Evolutionary conservation across 1,284 basidiomycete genomes (phyloP), one percentile per base, ranked within the genome.

Genomic region (Papiliotrema flavescens): DNA sequence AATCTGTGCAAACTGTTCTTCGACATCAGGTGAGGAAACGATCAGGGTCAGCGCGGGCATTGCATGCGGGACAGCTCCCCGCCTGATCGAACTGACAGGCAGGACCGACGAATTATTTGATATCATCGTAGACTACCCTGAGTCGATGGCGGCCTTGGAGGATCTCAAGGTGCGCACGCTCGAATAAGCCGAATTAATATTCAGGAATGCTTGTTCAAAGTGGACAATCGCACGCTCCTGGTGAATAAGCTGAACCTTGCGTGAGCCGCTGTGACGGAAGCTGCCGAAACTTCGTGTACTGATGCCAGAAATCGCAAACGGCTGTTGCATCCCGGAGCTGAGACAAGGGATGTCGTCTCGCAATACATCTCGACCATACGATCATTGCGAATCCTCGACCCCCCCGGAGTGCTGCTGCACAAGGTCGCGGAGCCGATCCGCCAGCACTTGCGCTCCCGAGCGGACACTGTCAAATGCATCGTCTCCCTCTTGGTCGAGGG

Each of bases 331-430:
- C 96, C 96, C 0, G 96, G 94, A 9, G 92, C 93, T 2, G 92
- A 94, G 61, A 98, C 96, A 0, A 89, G 89, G 64, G 85, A 91
- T 62, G 94, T 98, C 57, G 80, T 98, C 20, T 80, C 85, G 1
- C 88, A 91, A 80, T 98, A 98, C 73, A 90, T 98, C n/a, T 86
- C 88, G 2, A 93, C 91, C 1, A 97, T 99, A 67, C 87, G 88
- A 60, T 92, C 90, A 65, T 77, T 98, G 15, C 85, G 94, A 1
- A 84, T 94, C 44, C 79, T 98, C 26, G 95, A 98, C 71, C 90
- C 93, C 1, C 87, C 87, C 0, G 94, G 94, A 0, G 93, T 98
- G 0, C 79, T 98, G 2, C 79, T 98, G 3, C 90, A 88, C 79
- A 89, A 92, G 65, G 89, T 95, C 0, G 90, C 92, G 0, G 88